Conservation (phyloP, 768 basidiomycete genomes). For the Rhizopogon sp. region DNA sequence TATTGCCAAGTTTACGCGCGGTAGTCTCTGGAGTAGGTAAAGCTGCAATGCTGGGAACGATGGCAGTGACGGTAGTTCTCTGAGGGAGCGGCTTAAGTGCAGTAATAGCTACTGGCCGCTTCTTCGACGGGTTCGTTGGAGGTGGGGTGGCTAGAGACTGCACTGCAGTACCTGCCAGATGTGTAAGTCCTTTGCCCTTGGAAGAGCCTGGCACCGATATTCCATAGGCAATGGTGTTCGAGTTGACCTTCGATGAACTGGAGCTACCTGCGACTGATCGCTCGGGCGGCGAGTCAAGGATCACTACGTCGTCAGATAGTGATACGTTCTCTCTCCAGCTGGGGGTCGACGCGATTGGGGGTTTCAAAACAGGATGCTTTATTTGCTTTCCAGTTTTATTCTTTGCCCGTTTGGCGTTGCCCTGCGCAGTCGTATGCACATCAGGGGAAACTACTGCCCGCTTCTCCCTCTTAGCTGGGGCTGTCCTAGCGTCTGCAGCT, state of each 20-base stretch:
- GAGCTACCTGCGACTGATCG: not conserved
- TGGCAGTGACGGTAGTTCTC: not conserved
- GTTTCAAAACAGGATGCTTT: not conserved
- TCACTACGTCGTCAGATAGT: not conserved
- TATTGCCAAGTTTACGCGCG: conserved; percentile 2
- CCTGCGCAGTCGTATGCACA: not conserved
- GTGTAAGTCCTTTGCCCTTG: not conserved
- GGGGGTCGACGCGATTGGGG: not conserved
- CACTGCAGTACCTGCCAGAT: not conserved
- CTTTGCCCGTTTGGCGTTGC: not conserved
- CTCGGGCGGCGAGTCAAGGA: not conserved
- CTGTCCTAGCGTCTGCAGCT: not conserved
- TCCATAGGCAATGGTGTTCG: not conserved
- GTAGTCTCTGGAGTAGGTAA: conserved; percentile 14
- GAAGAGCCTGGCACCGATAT: not conserved
- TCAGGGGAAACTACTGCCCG: not conserved
- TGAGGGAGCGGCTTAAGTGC: not conserved
- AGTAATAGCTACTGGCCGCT: not conserved
- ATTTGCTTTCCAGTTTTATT: not conserved
- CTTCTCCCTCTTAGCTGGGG: conserved; percentile 13
- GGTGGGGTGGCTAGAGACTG: conserved; percentile 10
- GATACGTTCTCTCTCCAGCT: not conserved
- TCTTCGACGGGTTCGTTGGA: conserved; percentile 2
- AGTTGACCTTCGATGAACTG: not conserved
- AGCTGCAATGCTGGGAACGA: not conserved